Percentiles rank a stretch among this genome's conserved stretches.
phyloP scores from a whole-genome alignment of 352 stramenopile species.

The Globisporangium ultimum region DNA sequence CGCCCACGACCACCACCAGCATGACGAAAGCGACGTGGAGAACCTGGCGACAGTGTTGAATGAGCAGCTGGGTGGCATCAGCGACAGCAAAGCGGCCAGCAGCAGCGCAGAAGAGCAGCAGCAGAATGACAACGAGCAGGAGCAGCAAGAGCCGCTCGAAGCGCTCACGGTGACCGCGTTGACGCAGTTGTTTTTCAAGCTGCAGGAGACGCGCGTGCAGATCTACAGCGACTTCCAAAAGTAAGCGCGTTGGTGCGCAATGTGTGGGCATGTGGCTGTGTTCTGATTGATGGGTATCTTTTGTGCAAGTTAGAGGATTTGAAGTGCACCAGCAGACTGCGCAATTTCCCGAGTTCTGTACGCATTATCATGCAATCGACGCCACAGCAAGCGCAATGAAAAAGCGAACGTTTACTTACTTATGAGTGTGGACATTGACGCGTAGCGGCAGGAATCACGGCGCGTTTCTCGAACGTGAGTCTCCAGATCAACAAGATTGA shows the following conservation, averaged over 20 bases:
- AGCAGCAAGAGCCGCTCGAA: conserved; percentile 4
- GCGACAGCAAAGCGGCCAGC: background rate
- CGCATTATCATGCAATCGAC: conserved; percentile 3
- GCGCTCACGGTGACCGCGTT: conserved; percentile 21
- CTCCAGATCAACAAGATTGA: conserved; percentile 70
- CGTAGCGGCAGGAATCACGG: conserved; percentile 56
- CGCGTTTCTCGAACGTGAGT: conserved; percentile 63
- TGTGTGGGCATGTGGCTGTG: background rate
- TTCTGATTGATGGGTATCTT: background rate
- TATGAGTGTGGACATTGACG: background rate
- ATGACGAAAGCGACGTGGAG: conserved; percentile 11
- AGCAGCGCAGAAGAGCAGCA: conserved; percentile 5
- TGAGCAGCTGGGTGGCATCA: background rate
- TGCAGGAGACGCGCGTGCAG: conserved; percentile 63
- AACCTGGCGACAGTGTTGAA: conserved; percentile 16
- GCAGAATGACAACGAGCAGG: background rate
- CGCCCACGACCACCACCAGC: conserved; percentile 13
- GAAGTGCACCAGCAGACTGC: conserved; percentile 59
- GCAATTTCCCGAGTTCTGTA: conserved; percentile 66
- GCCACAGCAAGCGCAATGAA: background rate
- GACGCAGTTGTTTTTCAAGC: conserved; percentile 36
- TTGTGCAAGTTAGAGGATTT: conserved; percentile 44
- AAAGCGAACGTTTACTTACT: background rate
- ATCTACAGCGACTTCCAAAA: conserved; percentile 69
- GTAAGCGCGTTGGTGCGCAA: conserved; percentile 15